Percentiles rank a stretch among this genome's conserved stretches.
Conservation (phyloP, 208 protist genomes). For the Trypanosoma scelopori region DNA sequence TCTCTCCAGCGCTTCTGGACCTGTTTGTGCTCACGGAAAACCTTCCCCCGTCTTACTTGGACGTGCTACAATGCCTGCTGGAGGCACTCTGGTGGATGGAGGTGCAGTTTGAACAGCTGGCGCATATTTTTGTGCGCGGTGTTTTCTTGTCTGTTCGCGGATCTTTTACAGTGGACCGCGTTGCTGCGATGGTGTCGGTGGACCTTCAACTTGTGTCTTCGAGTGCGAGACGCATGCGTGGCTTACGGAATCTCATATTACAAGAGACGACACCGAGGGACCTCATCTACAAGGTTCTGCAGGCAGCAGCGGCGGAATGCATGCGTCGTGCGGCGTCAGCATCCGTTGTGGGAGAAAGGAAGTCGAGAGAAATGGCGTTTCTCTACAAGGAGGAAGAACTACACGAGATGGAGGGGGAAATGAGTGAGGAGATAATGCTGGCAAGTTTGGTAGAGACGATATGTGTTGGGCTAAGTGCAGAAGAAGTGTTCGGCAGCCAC, state of each 20-base stretch:
- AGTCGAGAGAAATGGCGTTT: not conserved
- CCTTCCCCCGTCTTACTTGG: not conserved
- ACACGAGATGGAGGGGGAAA: not conserved
- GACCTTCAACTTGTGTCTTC: not conserved
- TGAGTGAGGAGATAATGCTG: constrained; percentile 22
- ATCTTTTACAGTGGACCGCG: constrained; percentile 21
- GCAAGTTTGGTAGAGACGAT: constrained; percentile 39
- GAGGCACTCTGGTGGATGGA: constrained; percentile 24
- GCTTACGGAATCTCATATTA: constrained; percentile 14
- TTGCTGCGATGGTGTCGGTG: constrained; percentile 1
- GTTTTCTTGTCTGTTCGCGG: constrained; percentile 13
- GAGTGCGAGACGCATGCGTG: constrained; percentile 6
- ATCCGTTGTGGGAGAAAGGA: not conserved
- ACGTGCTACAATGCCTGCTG: constrained; percentile 6
- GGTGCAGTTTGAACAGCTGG: constrained; percentile 23
- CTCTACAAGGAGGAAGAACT: not conserved
- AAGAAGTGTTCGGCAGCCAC: constrained; percentile 49
- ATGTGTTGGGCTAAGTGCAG: constrained; percentile 37
- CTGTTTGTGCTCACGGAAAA: constrained; percentile 22
- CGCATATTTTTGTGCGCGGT: constrained; percentile 28
- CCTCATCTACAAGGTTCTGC: constrained; percentile 8
- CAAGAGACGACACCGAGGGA: constrained; percentile 4
- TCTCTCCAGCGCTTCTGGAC: constrained; percentile 48
- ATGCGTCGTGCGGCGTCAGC: constrained; percentile 3
- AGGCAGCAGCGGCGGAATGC: constrained; percentile 12